A percentile compares a stretch with the other conserved stretches of the same genome.
phyloP scores from a whole-genome alignment of 1,284 basidiomycete species.

The Polyporus tsugae region DNA sequence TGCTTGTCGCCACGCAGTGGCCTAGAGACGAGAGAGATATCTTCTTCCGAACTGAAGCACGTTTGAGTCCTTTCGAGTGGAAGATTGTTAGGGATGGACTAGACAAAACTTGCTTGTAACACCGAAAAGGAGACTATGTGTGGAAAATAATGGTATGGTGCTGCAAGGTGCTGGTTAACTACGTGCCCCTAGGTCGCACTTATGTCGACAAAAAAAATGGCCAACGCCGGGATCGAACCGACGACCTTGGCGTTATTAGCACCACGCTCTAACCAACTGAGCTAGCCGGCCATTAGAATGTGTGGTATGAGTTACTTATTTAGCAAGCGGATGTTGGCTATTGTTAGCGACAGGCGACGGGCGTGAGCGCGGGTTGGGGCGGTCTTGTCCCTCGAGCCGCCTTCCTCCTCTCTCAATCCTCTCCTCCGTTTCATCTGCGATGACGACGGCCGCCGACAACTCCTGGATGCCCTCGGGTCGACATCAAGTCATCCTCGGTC shows the following conservation, averaged over 20 bases:
- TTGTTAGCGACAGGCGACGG: slow-evolving; percentile 19
- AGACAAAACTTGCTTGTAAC: neutral
- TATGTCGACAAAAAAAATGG: slow-evolving; percentile 11
- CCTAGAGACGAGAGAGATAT: slow-evolving; percentile 3
- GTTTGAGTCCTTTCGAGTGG: slow-evolving; percentile 16
- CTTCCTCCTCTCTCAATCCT: slow-evolving; percentile 8
- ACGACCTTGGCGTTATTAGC: slow-evolving; percentile 31
- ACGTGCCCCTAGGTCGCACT: too few species aligned
- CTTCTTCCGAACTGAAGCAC: slow-evolving; percentile 16
- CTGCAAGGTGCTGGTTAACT: too few species aligned
- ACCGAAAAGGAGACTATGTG: neutral
- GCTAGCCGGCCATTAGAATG: slow-evolving; percentile 24
- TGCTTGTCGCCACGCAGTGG: slow-evolving; percentile 17
- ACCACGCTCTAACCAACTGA: slow-evolving; percentile 34
- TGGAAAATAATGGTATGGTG: too few species aligned
- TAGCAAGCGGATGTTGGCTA: slow-evolving; percentile 4
- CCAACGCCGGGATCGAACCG: slow-evolving; percentile 33
- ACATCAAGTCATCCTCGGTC: slow-evolving; percentile 62
- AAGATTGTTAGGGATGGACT: neutral
- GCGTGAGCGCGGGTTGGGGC: neutral
- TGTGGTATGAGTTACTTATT: neutral
- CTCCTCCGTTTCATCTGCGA: slow-evolving; percentile 24
- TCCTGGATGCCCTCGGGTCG: slow-evolving; percentile 68
- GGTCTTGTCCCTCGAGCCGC: slow-evolving; percentile 16
- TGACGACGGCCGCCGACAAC: slow-evolving; percentile 48